Base-by-base conservation (phyloP, 495 filamentous ascomycete species). In the Daldinia vernicosa region DNA sequence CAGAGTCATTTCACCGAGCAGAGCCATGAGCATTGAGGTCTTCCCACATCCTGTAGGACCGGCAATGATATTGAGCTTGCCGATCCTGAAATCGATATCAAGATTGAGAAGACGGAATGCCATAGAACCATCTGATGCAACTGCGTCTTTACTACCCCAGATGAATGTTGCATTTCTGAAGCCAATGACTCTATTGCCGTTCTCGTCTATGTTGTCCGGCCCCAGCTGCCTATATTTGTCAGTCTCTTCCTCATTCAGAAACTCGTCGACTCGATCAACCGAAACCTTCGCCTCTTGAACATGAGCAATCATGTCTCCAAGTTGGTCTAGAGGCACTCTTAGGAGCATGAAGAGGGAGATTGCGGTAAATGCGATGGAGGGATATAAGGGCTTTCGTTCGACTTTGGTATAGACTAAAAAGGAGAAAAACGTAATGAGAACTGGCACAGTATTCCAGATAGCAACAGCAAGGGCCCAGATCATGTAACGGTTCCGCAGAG, bases 241-340 rank as follows among this genome's bases (percentile, higher is more conserved):
- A 0, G 95, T 98, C 80, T 99, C 96, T 26, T 97, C 92, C 76
- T 99, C 96, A 60, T 88, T 90, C 58, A 99, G 79, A 76, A 97
- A 99, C 69, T 97, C 91, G 74, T 99, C 95, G 19, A 99, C 93
- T 80, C 96, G 93, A 75, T 97, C 94, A 51, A 99, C 87, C 1
- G 96, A 98, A 32, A 99, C 96, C 82, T 96, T 95, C 9, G 94
- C 93, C 80, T 99, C 96, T 81, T 97, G 93, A 7, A 99, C 94
- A 77, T 97, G 97, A 37, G 96, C 97, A 75, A 99, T 89, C 96
- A 99, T 99, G 77, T 99, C 96, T 51, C 96, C 96, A 4, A 99
- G 85, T 76, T 98, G 96, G 80, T 99, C 96, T 57, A 99, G 80
- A 8, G 96, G 96, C 61, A 97, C 90, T 40, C 96, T 89, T 28